phyloP scores from a whole-genome alignment of 768 basidiomycete genomes.

The Russula emetica region DNA sequence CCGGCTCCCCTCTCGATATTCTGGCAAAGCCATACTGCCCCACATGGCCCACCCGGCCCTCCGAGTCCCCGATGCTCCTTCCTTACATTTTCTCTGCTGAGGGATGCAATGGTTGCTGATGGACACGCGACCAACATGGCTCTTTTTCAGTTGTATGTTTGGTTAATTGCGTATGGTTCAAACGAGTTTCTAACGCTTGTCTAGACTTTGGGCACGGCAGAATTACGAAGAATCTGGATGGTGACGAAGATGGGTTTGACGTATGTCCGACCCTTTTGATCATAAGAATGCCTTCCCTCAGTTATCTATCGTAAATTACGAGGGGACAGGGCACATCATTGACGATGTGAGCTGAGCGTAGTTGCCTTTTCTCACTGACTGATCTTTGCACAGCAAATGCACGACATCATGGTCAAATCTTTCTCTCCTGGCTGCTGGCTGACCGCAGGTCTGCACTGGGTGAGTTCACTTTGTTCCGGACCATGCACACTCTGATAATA shows the following conservation, averaged over 20 bases:
- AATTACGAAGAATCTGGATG: slow-evolving; percentile 70
- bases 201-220: slow-evolving; percentile 94
- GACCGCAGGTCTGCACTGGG: slow-evolving; percentile 50
- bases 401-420: slow-evolving; percentile 45
- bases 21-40: not conserved
- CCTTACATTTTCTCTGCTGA: slow-evolving; percentile 33
- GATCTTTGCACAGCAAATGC: slow-evolving; percentile 35
- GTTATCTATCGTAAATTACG: slow-evolving; percentile 89
- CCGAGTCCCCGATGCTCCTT: slow-evolving; percentile 23
- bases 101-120: slow-evolving; percentile 54
- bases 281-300: slow-evolving; percentile 29
- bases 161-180: not conserved
- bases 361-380: no score
- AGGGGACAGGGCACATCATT: slow-evolving; percentile 68
- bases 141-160: slow-evolving; percentile 49
- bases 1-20: slow-evolving; percentile 11
- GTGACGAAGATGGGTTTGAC: slow-evolving; percentile 80
- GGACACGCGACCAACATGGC: slow-evolving; percentile 52
- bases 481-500: not conserved
- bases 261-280: slow-evolving; percentile 30
- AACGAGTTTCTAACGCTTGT: not conserved
- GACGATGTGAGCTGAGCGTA: slow-evolving; percentile 52
- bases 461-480: slow-evolving; percentile 20
- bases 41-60: slow-evolving; percentile 19
- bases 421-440: slow-evolving; percentile 65